These are phyloP conservation scores for Beauveria varroae DNA, from an alignment of 2,329 filamentous ascomycete genomes.

Conservation along the genomic window DNA sequence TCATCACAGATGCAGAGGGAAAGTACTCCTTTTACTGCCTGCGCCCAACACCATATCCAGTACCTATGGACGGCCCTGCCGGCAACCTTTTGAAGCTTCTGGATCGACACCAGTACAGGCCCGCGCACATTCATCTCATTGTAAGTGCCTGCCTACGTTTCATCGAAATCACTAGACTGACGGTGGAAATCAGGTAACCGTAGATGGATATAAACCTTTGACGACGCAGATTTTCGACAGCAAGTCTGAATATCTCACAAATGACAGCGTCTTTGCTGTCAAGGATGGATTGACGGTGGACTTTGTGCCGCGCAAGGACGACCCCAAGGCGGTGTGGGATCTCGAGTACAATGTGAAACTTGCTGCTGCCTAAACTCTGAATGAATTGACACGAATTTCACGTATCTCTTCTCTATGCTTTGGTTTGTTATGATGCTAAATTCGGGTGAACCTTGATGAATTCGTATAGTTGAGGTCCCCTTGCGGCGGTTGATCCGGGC, in stretches of 20 bases:
- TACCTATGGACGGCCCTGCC: constrained; percentile 27
- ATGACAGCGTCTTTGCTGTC: constrained; percentile 47
- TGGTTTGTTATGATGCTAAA: neutral
- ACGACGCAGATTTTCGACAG: constrained; percentile 69
- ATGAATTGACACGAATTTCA: neutral
- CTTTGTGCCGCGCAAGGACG: constrained; percentile 31
- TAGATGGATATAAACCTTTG: constrained; percentile 56
- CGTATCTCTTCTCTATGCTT: neutral
- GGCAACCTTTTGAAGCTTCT: constrained; percentile 27
- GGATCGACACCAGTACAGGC: constrained; percentile 28
- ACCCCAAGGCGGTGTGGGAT: constrained; percentile 46
- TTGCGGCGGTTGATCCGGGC: too few species aligned
- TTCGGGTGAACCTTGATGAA: too few species aligned
- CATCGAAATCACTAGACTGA: neutral
- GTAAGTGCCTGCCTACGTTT: constrained; percentile 12
- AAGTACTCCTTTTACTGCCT: constrained; percentile 56
- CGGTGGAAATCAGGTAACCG: constrained; percentile 27
- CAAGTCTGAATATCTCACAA: constrained; percentile 51
- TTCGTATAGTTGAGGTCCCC: too few species aligned
- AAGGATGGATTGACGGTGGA: constrained; percentile 41
- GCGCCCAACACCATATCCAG: constrained; percentile 49
- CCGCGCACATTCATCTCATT: constrained; percentile 32
- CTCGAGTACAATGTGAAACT: constrained; percentile 55
- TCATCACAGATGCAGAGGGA: constrained; percentile 58
- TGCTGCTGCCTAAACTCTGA: constrained; percentile 16